These are phyloP conservation scores for Aspergillus puulaauensis DNA, from an alignment of 2,329 filamentous ascomycete species.

Conservation along the genomic window DNA sequence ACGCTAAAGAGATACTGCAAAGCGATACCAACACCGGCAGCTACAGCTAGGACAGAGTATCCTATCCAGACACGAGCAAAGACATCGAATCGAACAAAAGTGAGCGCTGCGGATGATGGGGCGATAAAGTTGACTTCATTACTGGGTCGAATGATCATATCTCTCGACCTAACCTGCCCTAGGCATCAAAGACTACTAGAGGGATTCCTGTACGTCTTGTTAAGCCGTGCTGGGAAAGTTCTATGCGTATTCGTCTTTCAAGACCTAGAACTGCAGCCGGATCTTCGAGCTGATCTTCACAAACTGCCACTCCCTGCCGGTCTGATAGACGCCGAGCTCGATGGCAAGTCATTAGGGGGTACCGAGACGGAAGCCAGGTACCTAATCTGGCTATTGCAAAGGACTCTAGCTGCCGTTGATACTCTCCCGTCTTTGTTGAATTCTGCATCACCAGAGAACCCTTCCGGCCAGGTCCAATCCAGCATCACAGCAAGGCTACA, in stretches of 20 bases:
- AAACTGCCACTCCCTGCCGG: slow-evolving; percentile 34
- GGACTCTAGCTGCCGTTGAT: slow-evolving; percentile 26
- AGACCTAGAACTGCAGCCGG: slow-evolving; percentile 28
- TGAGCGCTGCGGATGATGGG: slow-evolving; percentile 14
- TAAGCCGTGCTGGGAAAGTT: slow-evolving; percentile 41
- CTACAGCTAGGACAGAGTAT: neutral
- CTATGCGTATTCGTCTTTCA: slow-evolving; percentile 42
- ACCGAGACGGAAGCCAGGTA: slow-evolving; percentile 35
- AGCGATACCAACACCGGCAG: neutral
- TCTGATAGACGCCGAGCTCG: slow-evolving; percentile 24
- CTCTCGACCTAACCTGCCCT: slow-evolving; percentile 24
- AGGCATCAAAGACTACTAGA: slow-evolving; percentile 40
- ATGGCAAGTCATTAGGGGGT: slow-evolving; percentile 23
- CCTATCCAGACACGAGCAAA: slow-evolving; percentile 16
- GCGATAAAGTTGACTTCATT: slow-evolving; percentile 24
- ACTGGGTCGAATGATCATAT: slow-evolving; percentile 31
- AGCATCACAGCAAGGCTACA: slow-evolving; percentile 35
- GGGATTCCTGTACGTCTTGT: slow-evolving; percentile 39
- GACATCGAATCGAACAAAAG: slow-evolving; percentile 10
- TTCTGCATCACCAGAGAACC: neutral
- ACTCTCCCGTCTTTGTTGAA: neutral
- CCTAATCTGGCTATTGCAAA: slow-evolving; percentile 37
- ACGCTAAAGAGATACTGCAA: slow-evolving; percentile 28
- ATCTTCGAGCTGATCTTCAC: slow-evolving; percentile 20
- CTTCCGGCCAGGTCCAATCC: neutral